A percentile compares a stretch with the other conserved stretches of the same genome.
Conservation (phyloP, 495 filamentous ascomycete genomes). For the Hypoxylon rickii region DNA sequence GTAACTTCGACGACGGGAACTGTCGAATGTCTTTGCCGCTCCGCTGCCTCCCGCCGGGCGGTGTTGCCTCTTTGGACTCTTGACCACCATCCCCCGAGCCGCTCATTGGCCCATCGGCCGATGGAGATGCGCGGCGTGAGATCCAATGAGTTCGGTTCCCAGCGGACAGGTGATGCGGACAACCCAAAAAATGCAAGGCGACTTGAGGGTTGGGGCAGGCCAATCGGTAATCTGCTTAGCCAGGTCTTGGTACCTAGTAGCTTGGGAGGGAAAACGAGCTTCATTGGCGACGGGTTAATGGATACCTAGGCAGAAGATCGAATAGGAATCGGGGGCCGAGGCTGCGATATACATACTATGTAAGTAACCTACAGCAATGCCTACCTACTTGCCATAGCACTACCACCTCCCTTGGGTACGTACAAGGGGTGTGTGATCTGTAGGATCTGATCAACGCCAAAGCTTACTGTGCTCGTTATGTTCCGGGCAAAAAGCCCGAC, state of each 20-base stretch:
- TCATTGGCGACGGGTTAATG: conserved; percentile 33
- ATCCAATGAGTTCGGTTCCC: conserved; percentile 28
- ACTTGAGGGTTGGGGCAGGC: conserved; percentile 20
- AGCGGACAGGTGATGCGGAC: conserved; percentile 33
- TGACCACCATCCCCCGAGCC: no score
- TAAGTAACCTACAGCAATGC: no score
- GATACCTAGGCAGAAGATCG: conserved; percentile 18
- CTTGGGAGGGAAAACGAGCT: conserved; percentile 1
- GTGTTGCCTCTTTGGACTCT: conserved; percentile 34
- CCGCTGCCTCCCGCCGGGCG: conserved; percentile 18
- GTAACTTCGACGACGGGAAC: conserved; percentile 9
- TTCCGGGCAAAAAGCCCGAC: conserved; percentile 10
- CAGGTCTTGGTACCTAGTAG: background rate
- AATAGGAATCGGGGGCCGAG: conserved; percentile 30
- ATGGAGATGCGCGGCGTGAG: conserved; percentile 1
- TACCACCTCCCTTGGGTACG: background rate
- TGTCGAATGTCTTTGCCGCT: conserved; percentile 23
- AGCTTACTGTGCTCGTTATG: conserved; percentile 30
- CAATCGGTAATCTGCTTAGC: conserved; percentile 22
- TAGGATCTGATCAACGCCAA: conserved; percentile 34
- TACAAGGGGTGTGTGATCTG: conserved; percentile 20
- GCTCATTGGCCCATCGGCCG: conserved; percentile 4
- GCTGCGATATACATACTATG: conserved; percentile 21
- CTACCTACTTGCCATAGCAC: no score
- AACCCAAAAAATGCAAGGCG: conserved; percentile 24